Percentiles rank a stretch among this genome's conserved stretches.
Evolutionary conservation across 2,329 filamentous ascomycete genomes (phyloP).

Genomic region (Penicillium digitatum): DNA sequence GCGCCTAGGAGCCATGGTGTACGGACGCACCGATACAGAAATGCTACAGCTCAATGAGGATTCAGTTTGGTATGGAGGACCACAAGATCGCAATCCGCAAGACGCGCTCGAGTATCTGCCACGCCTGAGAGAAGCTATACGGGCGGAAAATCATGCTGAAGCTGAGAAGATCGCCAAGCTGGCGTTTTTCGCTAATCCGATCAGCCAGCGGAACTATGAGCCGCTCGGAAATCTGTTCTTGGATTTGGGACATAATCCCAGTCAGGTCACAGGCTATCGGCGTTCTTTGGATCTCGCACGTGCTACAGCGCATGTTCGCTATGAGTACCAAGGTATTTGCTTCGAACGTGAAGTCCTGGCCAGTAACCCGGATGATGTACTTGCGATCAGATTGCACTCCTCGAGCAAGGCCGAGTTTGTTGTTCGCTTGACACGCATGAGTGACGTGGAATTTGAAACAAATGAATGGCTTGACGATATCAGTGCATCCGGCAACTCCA

Average conservation of each 20-base stretch:
- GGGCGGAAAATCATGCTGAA: constrained; percentile 38
- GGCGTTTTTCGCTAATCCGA: constrained; percentile 47
- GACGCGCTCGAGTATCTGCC: constrained; percentile 39
- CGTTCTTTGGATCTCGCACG: constrained; percentile 41
- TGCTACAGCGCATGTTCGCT: constrained; percentile 39
- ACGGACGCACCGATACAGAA: constrained; percentile 45
- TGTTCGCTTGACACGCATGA: constrained; percentile 34
- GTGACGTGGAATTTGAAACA: constrained; percentile 44
- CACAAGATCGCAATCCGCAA: constrained; percentile 43
- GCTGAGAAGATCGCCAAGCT: constrained; percentile 42
- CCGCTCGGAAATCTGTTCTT: constrained; percentile 43
- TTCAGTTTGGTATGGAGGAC: constrained; percentile 48
- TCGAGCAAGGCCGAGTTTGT: constrained; percentile 27
- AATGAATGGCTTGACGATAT: constrained; percentile 45
- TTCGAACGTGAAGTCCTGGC: constrained; percentile 42
- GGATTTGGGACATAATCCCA: constrained; percentile 37
- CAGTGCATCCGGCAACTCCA: constrained; percentile 25
- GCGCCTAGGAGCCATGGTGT: constrained; percentile 46
- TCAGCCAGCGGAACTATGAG: constrained; percentile 49
- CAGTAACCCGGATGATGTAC: constrained; percentile 42
- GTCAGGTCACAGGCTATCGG: constrained; percentile 33
- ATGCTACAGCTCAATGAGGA: constrained; percentile 49
- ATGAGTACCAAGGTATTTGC: constrained; percentile 32
- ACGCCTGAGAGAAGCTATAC: constrained; percentile 41
- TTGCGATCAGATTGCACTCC: constrained; percentile 35